phyloP scores from a whole-genome alignment of 2,329 filamentous ascomycete genomes.

The Trichoderma sp. region DNA sequence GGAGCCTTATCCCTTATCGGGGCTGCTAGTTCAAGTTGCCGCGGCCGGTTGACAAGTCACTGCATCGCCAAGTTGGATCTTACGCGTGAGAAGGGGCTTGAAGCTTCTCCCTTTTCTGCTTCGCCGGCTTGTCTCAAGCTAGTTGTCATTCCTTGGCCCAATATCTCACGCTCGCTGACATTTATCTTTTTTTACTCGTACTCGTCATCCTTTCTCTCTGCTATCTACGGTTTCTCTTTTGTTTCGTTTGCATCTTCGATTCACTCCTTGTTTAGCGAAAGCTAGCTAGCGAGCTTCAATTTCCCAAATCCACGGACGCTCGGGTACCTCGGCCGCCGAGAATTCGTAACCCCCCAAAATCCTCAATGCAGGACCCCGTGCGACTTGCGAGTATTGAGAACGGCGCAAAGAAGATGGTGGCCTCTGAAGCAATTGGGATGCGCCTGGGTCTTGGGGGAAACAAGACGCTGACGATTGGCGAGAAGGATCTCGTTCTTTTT shows the following conservation, averaged over 20 bases:
- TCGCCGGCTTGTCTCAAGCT: background rate
- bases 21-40: background rate
- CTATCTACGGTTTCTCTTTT: background rate
- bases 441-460: conserved; percentile 33
- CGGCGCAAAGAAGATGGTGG: conserved; percentile 25
- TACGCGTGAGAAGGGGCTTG: background rate
- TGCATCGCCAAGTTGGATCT: background rate
- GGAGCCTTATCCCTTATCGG: conserved; percentile 2
- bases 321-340: conserved; percentile 18
- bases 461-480: conserved; percentile 34
- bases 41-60: background rate
- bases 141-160: conserved; percentile 9
- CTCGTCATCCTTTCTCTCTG: background rate
- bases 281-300: background rate
- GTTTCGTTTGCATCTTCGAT: background rate
- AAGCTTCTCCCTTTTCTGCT: background rate
- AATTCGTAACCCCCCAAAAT: background rate
- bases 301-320: background rate
- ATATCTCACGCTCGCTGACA: conserved; percentile 12
- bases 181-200: background rate
- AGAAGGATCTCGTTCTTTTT: conserved; percentile 33
- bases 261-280: background rate
- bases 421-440: conserved; percentile 25
- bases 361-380: conserved; percentile 3
- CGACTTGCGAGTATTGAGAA: conserved; percentile 9